A percentile compares a stretch with the other conserved stretches of the same genome.
Conservation (phyloP, 192 early-diverging fungal species). For the Backusella psychrophila region DNA sequence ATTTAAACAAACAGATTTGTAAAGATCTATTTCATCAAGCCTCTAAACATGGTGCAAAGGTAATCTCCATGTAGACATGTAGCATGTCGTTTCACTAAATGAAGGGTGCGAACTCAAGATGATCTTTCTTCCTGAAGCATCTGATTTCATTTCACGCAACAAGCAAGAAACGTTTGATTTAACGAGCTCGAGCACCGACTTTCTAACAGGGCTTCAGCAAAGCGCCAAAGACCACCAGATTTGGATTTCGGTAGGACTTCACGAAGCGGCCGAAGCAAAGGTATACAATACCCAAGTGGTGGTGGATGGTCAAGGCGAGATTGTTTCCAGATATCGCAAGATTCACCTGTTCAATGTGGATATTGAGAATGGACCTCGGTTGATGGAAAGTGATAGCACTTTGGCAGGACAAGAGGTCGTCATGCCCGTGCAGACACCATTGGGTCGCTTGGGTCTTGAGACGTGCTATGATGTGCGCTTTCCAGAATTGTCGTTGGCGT, state of each 20-base stretch:
- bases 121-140: constrained; percentile 82
- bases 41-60: constrained; percentile 57
- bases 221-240: constrained; percentile 57
- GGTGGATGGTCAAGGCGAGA: constrained; percentile 54
- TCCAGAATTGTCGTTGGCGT: constrained; percentile 60
- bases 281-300: constrained; percentile 72
- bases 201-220: constrained; percentile 59
- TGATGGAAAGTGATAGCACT: constrained; percentile 48
- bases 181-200: constrained; percentile 46
- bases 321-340: constrained; percentile 65
- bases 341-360: constrained; percentile 82
- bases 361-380: constrained; percentile 44
- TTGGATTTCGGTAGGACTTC: constrained; percentile 79
- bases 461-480: constrained; percentile 87
- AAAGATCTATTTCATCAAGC: constrained; percentile 56
- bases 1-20: constrained; percentile 60
- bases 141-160: constrained; percentile 72
- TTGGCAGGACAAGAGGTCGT: constrained; percentile 37
- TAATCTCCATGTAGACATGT: constrained; percentile 9
- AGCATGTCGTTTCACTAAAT: not conserved
- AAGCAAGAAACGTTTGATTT: constrained; percentile 47
- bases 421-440: constrained; percentile 42
- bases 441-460: constrained; percentile 58
- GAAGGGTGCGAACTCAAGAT: constrained; percentile 37
- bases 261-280: constrained; percentile 50